Conservation (phyloP, 352 stramenopile species). For the Phytophthora agathidicida region DNA sequence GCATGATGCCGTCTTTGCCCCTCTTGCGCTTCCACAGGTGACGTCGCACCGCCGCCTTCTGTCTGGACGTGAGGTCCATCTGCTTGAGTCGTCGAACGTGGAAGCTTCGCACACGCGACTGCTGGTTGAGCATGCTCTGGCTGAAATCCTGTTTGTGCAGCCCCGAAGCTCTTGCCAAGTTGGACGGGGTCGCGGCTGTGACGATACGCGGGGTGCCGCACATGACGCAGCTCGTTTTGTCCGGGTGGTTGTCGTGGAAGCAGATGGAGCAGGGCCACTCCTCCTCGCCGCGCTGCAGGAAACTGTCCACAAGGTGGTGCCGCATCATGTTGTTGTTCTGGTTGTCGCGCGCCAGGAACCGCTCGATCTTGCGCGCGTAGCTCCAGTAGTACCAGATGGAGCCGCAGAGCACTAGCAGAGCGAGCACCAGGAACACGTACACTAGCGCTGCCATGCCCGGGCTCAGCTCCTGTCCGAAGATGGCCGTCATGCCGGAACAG, state of each 20-base stretch:
- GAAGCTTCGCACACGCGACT: constrained; percentile 83
- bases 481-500: constrained; percentile 60
- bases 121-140: constrained; percentile 79
- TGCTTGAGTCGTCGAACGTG: constrained; percentile 86
- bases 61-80: constrained; percentile 81
- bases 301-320: constrained; percentile 85
- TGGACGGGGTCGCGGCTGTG: constrained; percentile 57
- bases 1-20: constrained; percentile 73
- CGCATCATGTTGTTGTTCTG: constrained; percentile 92
- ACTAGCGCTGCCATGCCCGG: constrained; percentile 71
- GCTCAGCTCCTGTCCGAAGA: constrained; percentile 82
- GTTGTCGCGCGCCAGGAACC: constrained; percentile 83
- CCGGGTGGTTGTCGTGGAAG: constrained; percentile 89
- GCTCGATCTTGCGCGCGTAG: constrained; percentile 87
- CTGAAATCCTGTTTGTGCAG: constrained; percentile 75
- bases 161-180: constrained; percentile 66
- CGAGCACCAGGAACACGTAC: constrained; percentile 79
- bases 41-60: constrained; percentile 79
- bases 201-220: constrained; percentile 79
- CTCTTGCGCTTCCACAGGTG: constrained; percentile 82
- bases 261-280: constrained; percentile 90
- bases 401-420: constrained; percentile 67
- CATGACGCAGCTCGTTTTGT: constrained; percentile 83
- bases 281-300: constrained; percentile 78
- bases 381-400: constrained; percentile 91